These are phyloP conservation scores for Peniophora sp. DNA, from an alignment of 1,284 basidiomycete genomes.

Conservation along the genomic window DNA sequence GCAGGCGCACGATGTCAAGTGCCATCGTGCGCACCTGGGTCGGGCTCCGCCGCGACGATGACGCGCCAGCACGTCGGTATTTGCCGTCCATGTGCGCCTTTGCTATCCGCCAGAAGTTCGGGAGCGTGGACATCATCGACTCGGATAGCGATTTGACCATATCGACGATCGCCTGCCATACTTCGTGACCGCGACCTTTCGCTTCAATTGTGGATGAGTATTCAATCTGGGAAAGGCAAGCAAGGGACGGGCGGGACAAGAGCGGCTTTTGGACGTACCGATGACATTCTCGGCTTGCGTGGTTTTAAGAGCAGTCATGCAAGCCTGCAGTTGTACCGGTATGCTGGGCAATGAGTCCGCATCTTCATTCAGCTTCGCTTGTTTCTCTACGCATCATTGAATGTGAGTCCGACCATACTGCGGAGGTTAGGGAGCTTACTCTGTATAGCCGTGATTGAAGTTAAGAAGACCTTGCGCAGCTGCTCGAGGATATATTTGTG, in stretches of 20 bases:
- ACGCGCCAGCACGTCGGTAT: slow-evolving; percentile 50
- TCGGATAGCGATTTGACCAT: slow-evolving; percentile 69
- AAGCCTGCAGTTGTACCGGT: slow-evolving; percentile 47
- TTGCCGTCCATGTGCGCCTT: slow-evolving; percentile 89
- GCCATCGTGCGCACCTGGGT: slow-evolving; percentile 88
- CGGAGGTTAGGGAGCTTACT: slow-evolving; percentile 30
- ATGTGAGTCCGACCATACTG: neutral
- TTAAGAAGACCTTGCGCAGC: slow-evolving; percentile 65
- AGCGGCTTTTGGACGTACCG: slow-evolving; percentile 36
- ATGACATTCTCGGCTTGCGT: slow-evolving; percentile 58
- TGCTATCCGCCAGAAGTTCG: slow-evolving; percentile 92
- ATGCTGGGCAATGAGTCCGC: slow-evolving; percentile 35
- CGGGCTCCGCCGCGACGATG: slow-evolving; percentile 56
- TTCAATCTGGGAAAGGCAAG: neutral
- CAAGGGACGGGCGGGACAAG: neutral
- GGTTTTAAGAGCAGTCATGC: slow-evolving; percentile 50
- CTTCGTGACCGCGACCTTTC: slow-evolving; percentile 48
- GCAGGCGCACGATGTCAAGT: slow-evolving; percentile 82
- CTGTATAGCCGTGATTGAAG: slow-evolving; percentile 45
- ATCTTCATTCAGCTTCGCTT: slow-evolving; percentile 23
- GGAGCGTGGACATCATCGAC: slow-evolving; percentile 63
- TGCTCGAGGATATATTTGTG: slow-evolving; percentile 79
- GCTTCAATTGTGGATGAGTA: slow-evolving; percentile 13
- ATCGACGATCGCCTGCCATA: slow-evolving; percentile 77
- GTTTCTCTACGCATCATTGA: slow-evolving; percentile 23